A percentile compares a stretch with the other conserved stretches of the same genome.
Evolutionary conservation across 2,329 filamentous ascomycete genomes (phyloP).

Genomic region (Cladosporium phlei): DNA sequence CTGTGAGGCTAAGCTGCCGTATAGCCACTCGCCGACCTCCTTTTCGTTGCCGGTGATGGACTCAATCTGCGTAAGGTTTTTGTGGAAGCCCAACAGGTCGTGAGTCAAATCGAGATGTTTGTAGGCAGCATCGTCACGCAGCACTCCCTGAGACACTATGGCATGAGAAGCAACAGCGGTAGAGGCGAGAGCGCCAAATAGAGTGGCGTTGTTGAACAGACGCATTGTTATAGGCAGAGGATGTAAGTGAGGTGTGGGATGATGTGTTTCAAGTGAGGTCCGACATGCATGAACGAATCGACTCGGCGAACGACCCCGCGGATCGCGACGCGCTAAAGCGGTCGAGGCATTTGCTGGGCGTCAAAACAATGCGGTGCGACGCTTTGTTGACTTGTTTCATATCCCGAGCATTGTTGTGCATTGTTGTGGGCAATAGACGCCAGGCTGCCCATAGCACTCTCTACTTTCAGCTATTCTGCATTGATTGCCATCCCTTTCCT

Average conservation of each 20-base stretch:
- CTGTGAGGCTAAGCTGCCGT: constrained; percentile 57
- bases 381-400: constrained; percentile 13
- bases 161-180: background rate
- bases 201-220: background rate
- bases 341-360: background rate
- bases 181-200: constrained; percentile 5
- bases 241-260: too few relatives aligned
- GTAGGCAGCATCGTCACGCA: background rate
- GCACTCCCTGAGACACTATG: background rate
- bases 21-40: constrained; percentile 63
- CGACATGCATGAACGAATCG: constrained; percentile 5
- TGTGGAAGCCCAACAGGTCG: constrained; percentile 67
- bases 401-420: background rate
- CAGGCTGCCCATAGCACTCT: constrained; percentile 7
- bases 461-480: background rate
- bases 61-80: constrained; percentile 66
- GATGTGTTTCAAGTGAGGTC: constrained; percentile 13
- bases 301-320: constrained; percentile 6
- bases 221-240: constrained; percentile 3
- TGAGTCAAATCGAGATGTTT: constrained; percentile 24
- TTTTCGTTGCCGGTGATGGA: constrained; percentile 69
- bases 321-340: constrained; percentile 4
- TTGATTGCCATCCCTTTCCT: background rate
- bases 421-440: constrained; percentile 5
- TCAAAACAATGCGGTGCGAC: constrained; percentile 7